Conservation (phyloP, 73 alveolate genomes). For the Effrenium voratum region DNA sequence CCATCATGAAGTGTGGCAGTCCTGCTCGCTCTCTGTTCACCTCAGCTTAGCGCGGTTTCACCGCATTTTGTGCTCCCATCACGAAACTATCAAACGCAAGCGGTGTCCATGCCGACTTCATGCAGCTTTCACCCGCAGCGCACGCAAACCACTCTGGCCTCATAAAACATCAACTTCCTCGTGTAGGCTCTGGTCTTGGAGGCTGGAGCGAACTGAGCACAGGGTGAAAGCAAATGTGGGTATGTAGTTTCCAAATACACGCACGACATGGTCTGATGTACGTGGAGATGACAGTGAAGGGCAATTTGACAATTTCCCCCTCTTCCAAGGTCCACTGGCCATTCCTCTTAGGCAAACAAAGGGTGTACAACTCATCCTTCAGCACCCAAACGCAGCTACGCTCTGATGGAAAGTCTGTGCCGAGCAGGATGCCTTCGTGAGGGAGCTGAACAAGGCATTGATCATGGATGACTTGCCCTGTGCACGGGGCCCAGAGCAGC, state of each 20-base stretch:
- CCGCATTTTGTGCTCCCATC: too few relatives aligned
- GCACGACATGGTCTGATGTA: not conserved
- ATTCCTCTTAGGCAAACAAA: too few relatives aligned
- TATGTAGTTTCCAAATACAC: not conserved
- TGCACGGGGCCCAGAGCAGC: not conserved
- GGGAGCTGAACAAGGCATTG: conserved; percentile 70
- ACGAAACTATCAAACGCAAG: too few relatives aligned
- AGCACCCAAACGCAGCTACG: too few relatives aligned
- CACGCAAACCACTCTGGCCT: not conserved
- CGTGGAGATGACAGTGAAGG: not conserved
- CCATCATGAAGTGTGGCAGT: conserved; percentile 57
- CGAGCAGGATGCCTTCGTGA: conserved; percentile 41
- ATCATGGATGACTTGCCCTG: conserved; percentile 93
- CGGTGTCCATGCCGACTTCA: too few relatives aligned
- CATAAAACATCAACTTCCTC: conserved; percentile 56
- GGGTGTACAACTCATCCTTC: too few relatives aligned
- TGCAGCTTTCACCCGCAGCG: too few relatives aligned
- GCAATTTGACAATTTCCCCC: not conserved
- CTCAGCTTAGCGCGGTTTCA: too few relatives aligned
- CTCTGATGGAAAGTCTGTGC: too few relatives aligned
- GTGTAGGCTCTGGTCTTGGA: conserved; percentile 87
- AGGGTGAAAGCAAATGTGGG: not conserved
- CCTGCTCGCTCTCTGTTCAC: conserved; percentile 71
- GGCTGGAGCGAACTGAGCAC: conserved; percentile 71
- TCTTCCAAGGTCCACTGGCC: too few relatives aligned